These are phyloP conservation scores for Collybia sp. DNA, from an alignment of 768 basidiomycete species.

Conservation along the genomic window DNA sequence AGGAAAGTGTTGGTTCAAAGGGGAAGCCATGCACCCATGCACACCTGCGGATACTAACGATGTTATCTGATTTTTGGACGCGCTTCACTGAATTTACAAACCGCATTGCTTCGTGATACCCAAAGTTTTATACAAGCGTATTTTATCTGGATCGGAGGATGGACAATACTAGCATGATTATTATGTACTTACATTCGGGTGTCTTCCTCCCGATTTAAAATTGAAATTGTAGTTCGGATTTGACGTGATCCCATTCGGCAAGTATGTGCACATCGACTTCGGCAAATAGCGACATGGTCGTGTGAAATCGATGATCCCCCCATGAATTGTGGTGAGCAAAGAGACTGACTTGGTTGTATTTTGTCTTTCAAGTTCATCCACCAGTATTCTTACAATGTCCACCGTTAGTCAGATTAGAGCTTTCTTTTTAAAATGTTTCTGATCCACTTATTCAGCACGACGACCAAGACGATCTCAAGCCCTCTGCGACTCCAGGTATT, in stretches of 20 bases:
- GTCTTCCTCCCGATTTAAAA: conserved; percentile 3
- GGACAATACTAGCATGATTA: conserved; percentile 11
- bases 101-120: too few species aligned
- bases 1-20: conserved; percentile 89
- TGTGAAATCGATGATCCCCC: conserved; percentile 62
- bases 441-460: conserved; percentile 33
- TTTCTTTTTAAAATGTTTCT: not conserved
- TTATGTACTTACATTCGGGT: conserved; percentile 6
- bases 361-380: conserved; percentile 8
- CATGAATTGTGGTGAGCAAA: conserved; percentile 12
- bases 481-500: conserved; percentile 64
- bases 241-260: conserved; percentile 5
- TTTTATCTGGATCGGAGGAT: conserved; percentile 9
- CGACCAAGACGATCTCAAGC: conserved; percentile 68
- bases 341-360: conserved; percentile 13
- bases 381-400: conserved; percentile 40
- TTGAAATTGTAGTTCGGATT: conserved; percentile 10
- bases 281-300: conserved; percentile 48
- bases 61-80: too few species aligned
- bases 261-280: conserved; percentile 19
- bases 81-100: too few species aligned
- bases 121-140: too few species aligned
- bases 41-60: conserved; percentile 7
- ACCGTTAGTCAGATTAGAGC: conserved; percentile 28
- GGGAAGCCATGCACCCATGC: conserved; percentile 45